A percentile compares a stretch with the other conserved stretches of the same genome.
Evolutionary conservation across 2,329 filamentous ascomycete genomes (phyloP).

Genomic region (Aspergillus arachidicola): DNA sequence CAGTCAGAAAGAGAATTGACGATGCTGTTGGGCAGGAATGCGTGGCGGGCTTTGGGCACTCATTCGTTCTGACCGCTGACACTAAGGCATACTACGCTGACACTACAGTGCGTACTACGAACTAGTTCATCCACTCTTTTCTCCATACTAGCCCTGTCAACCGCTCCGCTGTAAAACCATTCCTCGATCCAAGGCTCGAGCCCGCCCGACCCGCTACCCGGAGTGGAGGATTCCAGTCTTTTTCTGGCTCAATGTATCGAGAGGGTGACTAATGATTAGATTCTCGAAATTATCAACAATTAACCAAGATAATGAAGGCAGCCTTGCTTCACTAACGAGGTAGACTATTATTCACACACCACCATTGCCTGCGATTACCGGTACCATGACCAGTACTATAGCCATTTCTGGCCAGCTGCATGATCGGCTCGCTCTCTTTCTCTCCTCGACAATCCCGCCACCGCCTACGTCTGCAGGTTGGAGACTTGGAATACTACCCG

Average conservation of each 20-base stretch:
- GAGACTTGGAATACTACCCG: background rate
- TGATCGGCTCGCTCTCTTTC: background rate
- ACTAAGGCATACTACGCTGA: slow-evolving; percentile 8
- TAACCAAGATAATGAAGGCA: background rate
- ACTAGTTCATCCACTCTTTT: slow-evolving; percentile 3
- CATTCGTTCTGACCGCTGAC: slow-evolving; percentile 16
- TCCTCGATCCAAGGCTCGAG: slow-evolving; percentile 8
- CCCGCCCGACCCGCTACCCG: slow-evolving; percentile 8
- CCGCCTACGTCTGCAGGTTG: background rate
- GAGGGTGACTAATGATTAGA: background rate
- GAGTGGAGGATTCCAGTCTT: slow-evolving; percentile 1
- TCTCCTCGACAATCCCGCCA: background rate
- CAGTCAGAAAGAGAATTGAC: slow-evolving; percentile 8
- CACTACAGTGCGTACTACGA: slow-evolving; percentile 1
- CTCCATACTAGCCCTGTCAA: slow-evolving; percentile 1
- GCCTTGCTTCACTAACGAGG: background rate
- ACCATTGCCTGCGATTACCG: background rate
- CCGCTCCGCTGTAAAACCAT: background rate
- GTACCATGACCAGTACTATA: background rate
- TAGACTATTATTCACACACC: background rate
- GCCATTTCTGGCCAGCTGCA: slow-evolving; percentile 1
- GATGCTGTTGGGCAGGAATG: slow-evolving; percentile 41
- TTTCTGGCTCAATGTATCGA: background rate
- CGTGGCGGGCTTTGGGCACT: slow-evolving; percentile 39
- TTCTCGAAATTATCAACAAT: background rate